These are phyloP conservation scores for Herpotrichia juniperi DNA, from an alignment of 2,329 filamentous ascomycete genomes.

Conservation along the genomic window DNA sequence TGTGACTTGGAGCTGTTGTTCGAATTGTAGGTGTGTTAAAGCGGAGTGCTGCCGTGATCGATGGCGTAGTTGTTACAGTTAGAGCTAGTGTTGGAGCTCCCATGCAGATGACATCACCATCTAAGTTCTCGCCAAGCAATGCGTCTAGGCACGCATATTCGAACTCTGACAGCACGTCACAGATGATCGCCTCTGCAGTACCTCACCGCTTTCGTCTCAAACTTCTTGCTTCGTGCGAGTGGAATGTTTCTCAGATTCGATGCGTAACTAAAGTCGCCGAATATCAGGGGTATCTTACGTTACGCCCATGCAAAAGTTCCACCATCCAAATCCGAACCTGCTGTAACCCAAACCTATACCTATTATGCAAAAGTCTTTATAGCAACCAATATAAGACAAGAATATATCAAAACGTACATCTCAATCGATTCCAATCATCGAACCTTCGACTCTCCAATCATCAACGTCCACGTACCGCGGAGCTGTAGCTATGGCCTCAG, in stretches of 20 bases:
- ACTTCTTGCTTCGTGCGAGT: neutral
- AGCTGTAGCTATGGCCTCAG: constrained; percentile 42
- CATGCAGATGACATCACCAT: constrained; percentile 4
- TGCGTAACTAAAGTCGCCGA: neutral
- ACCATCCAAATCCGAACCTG: neutral
- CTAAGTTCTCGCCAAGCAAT: neutral
- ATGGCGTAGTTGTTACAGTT: neutral
- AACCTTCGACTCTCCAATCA: constrained; percentile 42
- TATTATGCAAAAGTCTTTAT: constrained; percentile 1
- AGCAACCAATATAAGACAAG: neutral
- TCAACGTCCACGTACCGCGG: constrained; percentile 41
- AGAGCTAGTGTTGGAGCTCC: neutral
- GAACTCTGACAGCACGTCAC: neutral
- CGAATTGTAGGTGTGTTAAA: too few species aligned
- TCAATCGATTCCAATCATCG: constrained; percentile 43
- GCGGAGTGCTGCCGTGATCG: too few species aligned
- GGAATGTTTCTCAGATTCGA: neutral
- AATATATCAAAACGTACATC: neutral
- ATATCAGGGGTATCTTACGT: neutral
- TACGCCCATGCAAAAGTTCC: neutral
- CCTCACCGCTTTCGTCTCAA: neutral
- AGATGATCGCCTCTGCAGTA: neutral
- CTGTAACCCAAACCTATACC: neutral
- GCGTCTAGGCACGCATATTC: neutral
- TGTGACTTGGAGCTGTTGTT: too few species aligned